phyloP scores from a whole-genome alignment of 2,329 filamentous ascomycete species.

The Epichloe hybrida region DNA sequence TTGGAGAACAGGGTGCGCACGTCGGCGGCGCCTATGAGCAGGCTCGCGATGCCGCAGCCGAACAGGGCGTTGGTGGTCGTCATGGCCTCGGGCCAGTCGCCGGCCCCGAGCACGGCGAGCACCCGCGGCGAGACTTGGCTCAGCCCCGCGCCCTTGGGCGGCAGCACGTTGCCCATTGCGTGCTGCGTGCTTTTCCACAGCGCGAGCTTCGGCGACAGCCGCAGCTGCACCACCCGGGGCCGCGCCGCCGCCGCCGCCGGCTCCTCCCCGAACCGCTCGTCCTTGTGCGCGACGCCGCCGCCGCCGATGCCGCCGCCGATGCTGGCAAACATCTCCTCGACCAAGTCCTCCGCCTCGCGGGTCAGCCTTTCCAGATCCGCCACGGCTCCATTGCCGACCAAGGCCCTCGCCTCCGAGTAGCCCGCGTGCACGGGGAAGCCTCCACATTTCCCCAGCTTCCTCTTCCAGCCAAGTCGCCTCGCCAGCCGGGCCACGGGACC shows the following conservation, averaged over 20 bases:
- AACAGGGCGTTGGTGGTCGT: conserved; percentile 11
- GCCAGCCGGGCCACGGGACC: conserved; percentile 2
- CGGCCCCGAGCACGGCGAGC: conserved; percentile 6
- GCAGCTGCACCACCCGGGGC: conserved; percentile 7
- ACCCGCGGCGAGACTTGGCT: conserved; percentile 4
- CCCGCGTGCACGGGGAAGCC: conserved; percentile 4
- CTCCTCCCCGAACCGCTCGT: neutral
- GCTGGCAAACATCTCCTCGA: conserved; percentile 6
- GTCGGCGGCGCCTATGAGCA: conserved; percentile 10
- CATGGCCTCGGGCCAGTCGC: conserved; percentile 7
- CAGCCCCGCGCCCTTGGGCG: conserved; percentile 8
- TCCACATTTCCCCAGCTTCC: no score
- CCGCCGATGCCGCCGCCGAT: no score
- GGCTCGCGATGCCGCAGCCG: conserved; percentile 9
- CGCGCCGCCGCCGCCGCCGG: neutral
- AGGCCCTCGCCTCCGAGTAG: conserved; percentile 8
- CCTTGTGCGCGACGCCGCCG: neutral
- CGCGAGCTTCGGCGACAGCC: conserved; percentile 9
- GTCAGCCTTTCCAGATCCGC: conserved; percentile 7
- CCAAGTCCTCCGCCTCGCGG: conserved; percentile 5
- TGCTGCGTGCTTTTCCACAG: conserved; percentile 9
- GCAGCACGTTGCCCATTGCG: conserved; percentile 8
- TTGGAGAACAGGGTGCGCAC: conserved; percentile 11
- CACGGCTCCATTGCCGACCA: conserved; percentile 6
- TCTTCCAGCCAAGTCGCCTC: neutral